Percentiles rank a stretch among this genome's conserved stretches.
Evolutionary conservation across 2,329 filamentous ascomycete genomes (phyloP).

Genomic region (Paecilomyces sp.): DNA sequence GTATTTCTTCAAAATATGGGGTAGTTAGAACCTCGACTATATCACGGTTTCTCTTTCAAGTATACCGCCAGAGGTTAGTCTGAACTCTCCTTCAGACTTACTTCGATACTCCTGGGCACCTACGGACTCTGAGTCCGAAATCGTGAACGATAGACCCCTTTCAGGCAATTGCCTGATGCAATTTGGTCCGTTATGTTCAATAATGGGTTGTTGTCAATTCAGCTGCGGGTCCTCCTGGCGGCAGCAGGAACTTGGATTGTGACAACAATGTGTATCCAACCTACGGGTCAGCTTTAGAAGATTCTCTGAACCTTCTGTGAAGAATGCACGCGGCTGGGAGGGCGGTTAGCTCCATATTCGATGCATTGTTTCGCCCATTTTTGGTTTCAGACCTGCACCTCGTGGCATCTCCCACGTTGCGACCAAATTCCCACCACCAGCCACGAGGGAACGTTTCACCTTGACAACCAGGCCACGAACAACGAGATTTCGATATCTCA

Average conservation of each 20-base stretch:
- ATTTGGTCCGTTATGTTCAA: neutral
- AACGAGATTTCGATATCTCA: neutral
- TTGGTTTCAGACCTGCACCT: neutral
- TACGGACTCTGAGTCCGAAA: neutral
- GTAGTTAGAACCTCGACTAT: neutral
- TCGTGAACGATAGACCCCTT: neutral
- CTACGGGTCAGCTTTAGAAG: neutral
- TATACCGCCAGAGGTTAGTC: neutral
- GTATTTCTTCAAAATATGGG: neutral
- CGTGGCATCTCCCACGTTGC: neutral
- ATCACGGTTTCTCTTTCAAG: neutral
- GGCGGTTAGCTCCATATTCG: neutral
- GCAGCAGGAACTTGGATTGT: neutral
- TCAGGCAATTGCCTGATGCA: neutral
- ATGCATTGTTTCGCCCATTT: neutral
- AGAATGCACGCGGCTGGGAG: neutral
- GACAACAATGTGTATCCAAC: neutral
- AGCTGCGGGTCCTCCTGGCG: neutral
- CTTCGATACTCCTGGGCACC: neutral
- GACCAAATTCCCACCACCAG: neutral
- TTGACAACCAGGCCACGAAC: neutral
- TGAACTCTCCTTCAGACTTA: neutral
- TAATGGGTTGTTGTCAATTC: neutral
- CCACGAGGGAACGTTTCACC: neutral
- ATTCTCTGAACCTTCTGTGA: neutral